Evolutionary conservation across 2,329 filamentous ascomycete genomes (phyloP).

Genomic region (Simplicillium aogashimaense): DNA sequence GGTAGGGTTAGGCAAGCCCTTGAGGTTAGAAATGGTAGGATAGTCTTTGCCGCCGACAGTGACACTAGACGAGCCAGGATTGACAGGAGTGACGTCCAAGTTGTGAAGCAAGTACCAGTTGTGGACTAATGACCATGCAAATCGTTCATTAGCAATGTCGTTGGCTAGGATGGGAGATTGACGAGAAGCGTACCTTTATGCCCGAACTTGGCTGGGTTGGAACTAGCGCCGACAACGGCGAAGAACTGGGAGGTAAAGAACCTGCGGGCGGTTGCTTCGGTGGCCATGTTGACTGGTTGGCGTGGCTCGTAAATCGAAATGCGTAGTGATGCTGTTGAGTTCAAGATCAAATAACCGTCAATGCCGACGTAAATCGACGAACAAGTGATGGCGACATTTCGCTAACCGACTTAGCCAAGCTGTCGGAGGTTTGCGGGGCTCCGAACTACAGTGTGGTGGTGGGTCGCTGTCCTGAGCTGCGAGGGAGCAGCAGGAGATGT

Average conservation of each 20-base stretch:
- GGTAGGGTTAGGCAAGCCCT: conserved; percentile 52
- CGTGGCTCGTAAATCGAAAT: conserved; percentile 4
- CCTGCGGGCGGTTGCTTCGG: conserved; percentile 60
- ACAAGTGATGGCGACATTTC: too few relatives aligned
- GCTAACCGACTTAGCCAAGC: not conserved
- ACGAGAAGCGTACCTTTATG: conserved; percentile 56
- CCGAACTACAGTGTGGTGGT: not conserved
- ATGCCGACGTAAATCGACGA: conserved; percentile 5
- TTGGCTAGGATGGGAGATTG: not conserved
- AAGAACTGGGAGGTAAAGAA: conserved; percentile 78
- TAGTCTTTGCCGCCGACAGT: conserved; percentile 48
- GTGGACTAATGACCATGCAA: conserved; percentile 51
- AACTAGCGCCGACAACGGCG: conserved; percentile 84
- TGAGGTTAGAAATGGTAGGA: conserved; percentile 55
- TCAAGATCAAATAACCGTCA: not conserved
- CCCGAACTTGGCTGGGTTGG: conserved; percentile 76
- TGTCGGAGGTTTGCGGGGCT: conserved; percentile 6
- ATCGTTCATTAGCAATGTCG: not conserved
- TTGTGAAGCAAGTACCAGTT: conserved; percentile 75
- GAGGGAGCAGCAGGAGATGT: not conserved
- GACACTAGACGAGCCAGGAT: conserved; percentile 60
- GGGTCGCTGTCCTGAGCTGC: too few relatives aligned
- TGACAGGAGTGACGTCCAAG: conserved; percentile 73
- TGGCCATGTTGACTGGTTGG: conserved; percentile 36
- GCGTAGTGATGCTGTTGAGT: not conserved